Conservation (phyloP, 805 yeast genomes). For the Spathaspora sp. region DNA sequence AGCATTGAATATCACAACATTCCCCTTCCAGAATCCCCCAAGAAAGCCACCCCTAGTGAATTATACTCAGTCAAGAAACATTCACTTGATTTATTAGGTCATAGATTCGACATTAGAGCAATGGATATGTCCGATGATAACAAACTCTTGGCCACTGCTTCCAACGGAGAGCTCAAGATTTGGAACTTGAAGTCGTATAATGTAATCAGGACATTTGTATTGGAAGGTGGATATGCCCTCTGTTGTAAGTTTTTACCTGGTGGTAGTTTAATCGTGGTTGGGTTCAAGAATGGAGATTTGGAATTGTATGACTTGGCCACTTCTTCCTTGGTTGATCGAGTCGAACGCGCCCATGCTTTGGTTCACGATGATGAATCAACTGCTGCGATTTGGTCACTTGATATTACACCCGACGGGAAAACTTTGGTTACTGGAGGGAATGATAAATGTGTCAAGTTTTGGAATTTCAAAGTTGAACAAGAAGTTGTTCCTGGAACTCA, state of each 20-base stretch:
- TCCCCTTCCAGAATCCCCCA: constrained; percentile 50
- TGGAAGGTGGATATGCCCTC: constrained; percentile 81
- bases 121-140: constrained; percentile 85
- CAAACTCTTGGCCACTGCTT: constrained; percentile 79
- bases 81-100: constrained; percentile 75
- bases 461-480: constrained; percentile 73
- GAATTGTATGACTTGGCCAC: constrained; percentile 85
- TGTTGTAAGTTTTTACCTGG: constrained; percentile 85
- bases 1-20: constrained; percentile 66
- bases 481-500: constrained; percentile 70
- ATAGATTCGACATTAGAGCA: constrained; percentile 84
- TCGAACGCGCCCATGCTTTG: constrained; percentile 64
- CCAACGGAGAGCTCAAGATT: constrained; percentile 83
- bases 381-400: constrained; percentile 84
- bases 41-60: constrained; percentile 45
- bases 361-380: constrained; percentile 37
- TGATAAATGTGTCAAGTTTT: constrained; percentile 84
- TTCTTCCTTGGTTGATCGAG: constrained; percentile 65
- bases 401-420: constrained; percentile 81
- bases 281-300: constrained; percentile 82
- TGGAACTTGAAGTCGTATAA: constrained; percentile 77
- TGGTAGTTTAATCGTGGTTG: constrained; percentile 79
- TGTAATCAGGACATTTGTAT: constrained; percentile 73
- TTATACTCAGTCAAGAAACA: constrained; percentile 45
- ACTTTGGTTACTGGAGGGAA: constrained; percentile 89